Base-by-base conservation (phyloP, 2,329 filamentous ascomycete species). In the Penicillium sp. region DNA sequence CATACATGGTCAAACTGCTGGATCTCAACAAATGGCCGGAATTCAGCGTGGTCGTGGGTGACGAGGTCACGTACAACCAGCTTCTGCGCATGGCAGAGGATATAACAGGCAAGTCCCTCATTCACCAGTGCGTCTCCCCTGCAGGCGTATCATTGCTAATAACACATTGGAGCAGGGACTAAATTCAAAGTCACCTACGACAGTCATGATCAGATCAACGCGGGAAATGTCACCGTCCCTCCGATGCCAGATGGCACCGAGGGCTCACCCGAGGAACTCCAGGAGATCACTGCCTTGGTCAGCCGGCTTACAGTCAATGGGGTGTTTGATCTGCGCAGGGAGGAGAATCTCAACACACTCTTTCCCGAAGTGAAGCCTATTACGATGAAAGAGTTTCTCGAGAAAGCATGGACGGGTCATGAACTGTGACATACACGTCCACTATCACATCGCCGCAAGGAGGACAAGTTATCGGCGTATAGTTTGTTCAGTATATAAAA, bases 11-110 rank as follows among this genome's bases (percentile, higher is more conserved):
- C 6, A 64, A 62, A 4, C 41, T 63, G 3, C 48, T 78, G 10
- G 64, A 66, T n/a, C 44, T 70, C 15, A 50, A 64, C 3, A 61
- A 60, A 15, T 78, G 76, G 75, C 66, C 71, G 2, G 59, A 64
- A 20, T 68, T 48, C 16, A 63, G 54, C 34, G 31, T 62, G 2
- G 38, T 62, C 15, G 59, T 62, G 2, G 69, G 70, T 0, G 72
- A 74, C 37, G 61, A 62, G 27, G 39, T 70, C 11, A 72, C 70
- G 1, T 71, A 63, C 53, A 73, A 73, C 27, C 59, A 76, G 48
- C 51, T 75, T 5, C 37, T 76, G n/a, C 31, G 34, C n/a, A 41
- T 70, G 11, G 72, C 66, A 0, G 70, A 75, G 47, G 58, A 66
- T 29, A 57, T 64, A 18, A 67, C 58, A 35, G 70, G 71, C 59